phyloP scores from a whole-genome alignment of 345 rosid genomes.

The Physaria fendleri region DNA sequence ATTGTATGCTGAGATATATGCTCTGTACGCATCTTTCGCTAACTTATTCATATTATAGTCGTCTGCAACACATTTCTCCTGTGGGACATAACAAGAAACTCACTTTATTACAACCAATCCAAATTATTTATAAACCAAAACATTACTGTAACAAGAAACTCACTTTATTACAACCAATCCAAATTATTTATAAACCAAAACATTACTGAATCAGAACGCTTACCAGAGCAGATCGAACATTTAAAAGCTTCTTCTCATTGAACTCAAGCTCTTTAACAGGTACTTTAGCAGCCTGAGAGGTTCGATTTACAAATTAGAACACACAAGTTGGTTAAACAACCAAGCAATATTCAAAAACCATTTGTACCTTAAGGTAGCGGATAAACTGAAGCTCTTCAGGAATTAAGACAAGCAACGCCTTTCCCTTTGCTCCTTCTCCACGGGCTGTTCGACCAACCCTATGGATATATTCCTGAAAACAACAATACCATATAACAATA shows the following conservation, averaged over 20 bases:
- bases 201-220: not conserved
- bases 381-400: slow-evolving; percentile 93
- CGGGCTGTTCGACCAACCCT: slow-evolving; percentile 99
- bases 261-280: slow-evolving; percentile 89
- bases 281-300: slow-evolving; percentile 80
- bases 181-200: not conserved
- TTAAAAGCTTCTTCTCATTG: slow-evolving; percentile 68
- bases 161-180: not conserved
- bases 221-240: slow-evolving; percentile 89
- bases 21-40: slow-evolving; percentile 93
- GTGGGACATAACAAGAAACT: slow-evolving; percentile 22
- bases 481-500: slow-evolving; percentile 4
- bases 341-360: not conserved
- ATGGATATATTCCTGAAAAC: slow-evolving; percentile 86
- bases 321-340: not conserved
- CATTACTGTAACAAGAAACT: no score
- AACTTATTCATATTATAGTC: slow-evolving; percentile 71
- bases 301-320: not conserved
- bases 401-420: slow-evolving; percentile 81
- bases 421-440: slow-evolving; percentile 97
- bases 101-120: not conserved
- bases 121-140: not conserved
- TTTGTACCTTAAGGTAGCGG: slow-evolving; percentile 72
- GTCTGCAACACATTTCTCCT: slow-evolving; percentile 76
- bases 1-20: slow-evolving; percentile 85